A percentile compares a stretch with the other conserved stretches of the same genome.
These are phyloP conservation scores for Cryoendolithus antarcticus DNA, from an alignment of 2,329 filamentous ascomycete genomes.

Conservation along the genomic window DNA sequence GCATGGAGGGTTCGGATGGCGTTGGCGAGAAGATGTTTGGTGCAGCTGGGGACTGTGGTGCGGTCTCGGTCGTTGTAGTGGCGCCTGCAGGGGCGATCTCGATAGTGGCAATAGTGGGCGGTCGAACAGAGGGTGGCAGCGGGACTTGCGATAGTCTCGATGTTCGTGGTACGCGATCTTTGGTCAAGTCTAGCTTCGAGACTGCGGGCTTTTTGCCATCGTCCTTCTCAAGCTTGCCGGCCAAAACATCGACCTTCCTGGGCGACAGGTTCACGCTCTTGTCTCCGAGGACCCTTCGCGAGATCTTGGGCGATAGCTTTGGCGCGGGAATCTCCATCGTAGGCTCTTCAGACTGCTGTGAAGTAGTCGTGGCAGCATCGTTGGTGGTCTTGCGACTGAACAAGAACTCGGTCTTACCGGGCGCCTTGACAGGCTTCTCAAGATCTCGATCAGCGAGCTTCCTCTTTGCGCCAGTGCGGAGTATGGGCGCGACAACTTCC, in stretches of 20 bases:
- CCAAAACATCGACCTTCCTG: slow-evolving; percentile 10
- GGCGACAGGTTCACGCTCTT: slow-evolving; percentile 29
- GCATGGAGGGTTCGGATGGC: slow-evolving; percentile 29
- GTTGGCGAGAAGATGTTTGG: slow-evolving; percentile 32
- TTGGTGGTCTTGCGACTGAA: slow-evolving; percentile 29
- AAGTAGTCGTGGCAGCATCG: neutral
- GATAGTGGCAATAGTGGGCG: slow-evolving; percentile 10
- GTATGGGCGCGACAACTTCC: slow-evolving; percentile 18
- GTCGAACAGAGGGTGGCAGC: slow-evolving; percentile 9
- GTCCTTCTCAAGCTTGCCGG: slow-evolving; percentile 8
- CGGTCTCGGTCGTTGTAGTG: slow-evolving; percentile 1
- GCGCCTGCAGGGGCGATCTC: slow-evolving; percentile 6
- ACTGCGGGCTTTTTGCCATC: slow-evolving; percentile 9
- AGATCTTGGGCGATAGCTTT: neutral
- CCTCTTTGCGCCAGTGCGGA: slow-evolving; percentile 42
- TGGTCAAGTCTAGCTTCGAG: slow-evolving; percentile 6
- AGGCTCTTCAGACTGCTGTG: slow-evolving; percentile 2
- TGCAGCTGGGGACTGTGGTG: slow-evolving; percentile 19
- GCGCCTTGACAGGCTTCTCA: slow-evolving; percentile 26
- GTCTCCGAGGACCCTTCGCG: slow-evolving; percentile 27
- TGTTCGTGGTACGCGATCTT: slow-evolving; percentile 15
- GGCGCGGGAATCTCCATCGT: slow-evolving; percentile 1
- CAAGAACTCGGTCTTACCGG: slow-evolving; percentile 31
- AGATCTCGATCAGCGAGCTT: slow-evolving; percentile 44
- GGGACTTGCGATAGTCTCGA: slow-evolving; percentile 12